These are phyloP conservation scores for Colletotrichum simmondsii DNA, from an alignment of 2,329 filamentous ascomycete species.

Conservation along the genomic window DNA sequence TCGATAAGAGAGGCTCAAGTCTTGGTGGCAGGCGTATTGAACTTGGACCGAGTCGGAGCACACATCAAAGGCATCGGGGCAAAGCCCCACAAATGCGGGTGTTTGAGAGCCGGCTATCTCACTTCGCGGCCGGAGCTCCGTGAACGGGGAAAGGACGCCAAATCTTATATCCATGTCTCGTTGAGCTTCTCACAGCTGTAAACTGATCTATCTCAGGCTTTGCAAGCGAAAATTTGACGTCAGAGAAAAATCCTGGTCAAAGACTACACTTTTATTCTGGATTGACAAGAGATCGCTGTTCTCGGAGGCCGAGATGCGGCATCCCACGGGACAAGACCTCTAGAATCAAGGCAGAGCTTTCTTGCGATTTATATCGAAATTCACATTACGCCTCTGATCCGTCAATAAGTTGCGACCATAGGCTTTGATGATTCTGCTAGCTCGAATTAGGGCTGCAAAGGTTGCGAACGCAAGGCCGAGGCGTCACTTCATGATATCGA, in stretches of 20 bases:
- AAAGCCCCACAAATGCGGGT: constrained; percentile 47
- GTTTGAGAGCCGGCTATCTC: constrained; percentile 48
- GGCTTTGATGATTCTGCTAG: too few relatives aligned
- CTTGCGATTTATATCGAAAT: constrained; percentile 34
- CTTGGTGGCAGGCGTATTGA: constrained; percentile 2
- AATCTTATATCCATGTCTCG: constrained; percentile 44
- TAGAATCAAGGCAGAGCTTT: constrained; percentile 39
- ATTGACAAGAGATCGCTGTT: constrained; percentile 47
- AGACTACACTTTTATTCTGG: constrained; percentile 47
- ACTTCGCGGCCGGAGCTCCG: constrained; percentile 38
- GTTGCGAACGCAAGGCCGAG: constrained; percentile 40
- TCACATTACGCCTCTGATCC: too few relatives aligned
- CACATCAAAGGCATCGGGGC: constrained; percentile 39
- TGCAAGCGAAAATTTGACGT: too few relatives aligned
- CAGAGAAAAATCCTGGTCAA: constrained; percentile 36
- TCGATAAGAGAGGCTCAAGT: background rate
- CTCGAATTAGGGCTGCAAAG: background rate
- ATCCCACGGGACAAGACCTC: constrained; percentile 44
- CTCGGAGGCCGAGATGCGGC: constrained; percentile 46
- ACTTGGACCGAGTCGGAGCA: constrained; percentile 43
- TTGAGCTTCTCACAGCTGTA: constrained; percentile 53
- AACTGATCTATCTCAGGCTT: constrained; percentile 47
- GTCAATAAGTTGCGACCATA: background rate
- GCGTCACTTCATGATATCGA: constrained; percentile 50
- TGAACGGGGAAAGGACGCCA: constrained; percentile 38